phyloP scores from a whole-genome alignment of 2,329 filamentous ascomycete species.

The Aspergillus amoenus region DNA sequence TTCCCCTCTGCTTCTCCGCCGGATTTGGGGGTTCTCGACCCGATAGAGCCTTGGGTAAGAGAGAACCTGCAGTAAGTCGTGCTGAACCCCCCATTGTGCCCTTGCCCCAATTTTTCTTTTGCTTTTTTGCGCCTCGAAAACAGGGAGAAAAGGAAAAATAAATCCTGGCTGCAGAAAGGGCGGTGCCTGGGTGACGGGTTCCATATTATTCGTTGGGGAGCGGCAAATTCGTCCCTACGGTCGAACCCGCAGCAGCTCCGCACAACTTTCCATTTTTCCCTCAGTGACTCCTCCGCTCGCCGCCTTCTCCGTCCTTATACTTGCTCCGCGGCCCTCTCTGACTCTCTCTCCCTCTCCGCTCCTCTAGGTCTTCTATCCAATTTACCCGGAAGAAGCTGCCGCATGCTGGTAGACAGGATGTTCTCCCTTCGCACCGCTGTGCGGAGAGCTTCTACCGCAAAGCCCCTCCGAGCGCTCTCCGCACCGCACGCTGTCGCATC shows the following conservation, averaged over 20 bases:
- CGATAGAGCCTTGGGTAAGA: background rate
- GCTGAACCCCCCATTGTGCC: background rate
- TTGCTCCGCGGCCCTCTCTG: conserved; percentile 20
- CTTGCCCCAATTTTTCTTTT: conserved; percentile 1
- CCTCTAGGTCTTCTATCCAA: conserved; percentile 17
- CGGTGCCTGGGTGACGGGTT: conserved; percentile 9
- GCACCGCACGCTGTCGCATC: conserved; percentile 35
- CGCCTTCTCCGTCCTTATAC: conserved; percentile 18
- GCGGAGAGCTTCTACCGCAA: conserved; percentile 44
- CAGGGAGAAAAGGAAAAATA: background rate
- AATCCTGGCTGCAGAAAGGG: conserved; percentile 7
- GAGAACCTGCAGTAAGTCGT: conserved; percentile 5
- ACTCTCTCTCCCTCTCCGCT: conserved; percentile 6
- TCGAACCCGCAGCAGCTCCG: conserved; percentile 16
- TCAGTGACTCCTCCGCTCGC: conserved; percentile 11
- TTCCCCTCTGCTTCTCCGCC: background rate
- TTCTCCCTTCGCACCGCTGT: conserved; percentile 45
- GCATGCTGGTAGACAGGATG: conserved; percentile 44
- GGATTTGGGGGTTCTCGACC: background rate
- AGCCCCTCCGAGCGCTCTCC: conserved; percentile 42
- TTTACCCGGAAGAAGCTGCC: conserved; percentile 33
- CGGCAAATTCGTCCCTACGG: conserved; percentile 16
- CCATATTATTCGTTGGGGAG: conserved; percentile 11
- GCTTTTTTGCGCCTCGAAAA: background rate
- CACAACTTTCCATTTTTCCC: conserved; percentile 17